Percentiles rank a stretch among this genome's conserved stretches.
Conservation (phyloP, 2,329 filamentous ascomycete species). For the Exophiala sp. region DNA sequence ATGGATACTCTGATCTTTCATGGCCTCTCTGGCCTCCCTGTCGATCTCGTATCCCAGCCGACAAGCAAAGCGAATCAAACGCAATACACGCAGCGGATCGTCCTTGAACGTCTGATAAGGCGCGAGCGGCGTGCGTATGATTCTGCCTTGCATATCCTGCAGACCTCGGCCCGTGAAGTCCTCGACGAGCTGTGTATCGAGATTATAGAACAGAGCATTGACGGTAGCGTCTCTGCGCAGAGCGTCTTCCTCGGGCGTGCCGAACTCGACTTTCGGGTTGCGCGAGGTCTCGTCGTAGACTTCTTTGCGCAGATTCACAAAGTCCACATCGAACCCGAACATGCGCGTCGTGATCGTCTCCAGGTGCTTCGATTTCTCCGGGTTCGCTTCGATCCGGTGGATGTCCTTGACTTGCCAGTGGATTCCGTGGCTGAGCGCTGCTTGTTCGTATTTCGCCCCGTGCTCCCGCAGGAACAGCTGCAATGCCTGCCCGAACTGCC, state of each 20-base stretch:
- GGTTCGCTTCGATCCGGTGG: slow-evolving; percentile 85
- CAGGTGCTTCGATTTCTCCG: slow-evolving; percentile 92
- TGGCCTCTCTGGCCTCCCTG: slow-evolving; percentile 59
- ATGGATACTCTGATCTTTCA: slow-evolving; percentile 73
- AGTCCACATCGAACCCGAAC: slow-evolving; percentile 80
- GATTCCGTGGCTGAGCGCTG: slow-evolving; percentile 33
- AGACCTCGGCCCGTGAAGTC: slow-evolving; percentile 74
- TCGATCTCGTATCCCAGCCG: slow-evolving; percentile 76
- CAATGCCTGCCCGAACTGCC: slow-evolving; percentile 41
- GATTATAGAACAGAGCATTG: slow-evolving; percentile 93
- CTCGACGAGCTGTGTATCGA: slow-evolving; percentile 71
- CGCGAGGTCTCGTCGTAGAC: slow-evolving; percentile 83
- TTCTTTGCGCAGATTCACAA: slow-evolving; percentile 91
- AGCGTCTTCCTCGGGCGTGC: slow-evolving; percentile 84
- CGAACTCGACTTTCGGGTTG: slow-evolving; percentile 89
- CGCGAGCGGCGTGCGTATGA: slow-evolving; percentile 80
- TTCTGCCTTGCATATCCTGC: slow-evolving; percentile 61
- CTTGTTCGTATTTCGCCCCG: slow-evolving; percentile 41
- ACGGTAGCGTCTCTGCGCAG: slow-evolving; percentile 84
- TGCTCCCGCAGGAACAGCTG: slow-evolving; percentile 40
- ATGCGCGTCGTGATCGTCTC: slow-evolving; percentile 84
- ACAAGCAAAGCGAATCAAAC: slow-evolving; percentile 85
- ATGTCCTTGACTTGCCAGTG: slow-evolving; percentile 55
- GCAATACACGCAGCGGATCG: slow-evolving; percentile 79
- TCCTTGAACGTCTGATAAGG: slow-evolving; percentile 91